phyloP scores from a whole-genome alignment of 2,329 filamentous ascomycete species.

The Cryoendolithus antarcticus region DNA sequence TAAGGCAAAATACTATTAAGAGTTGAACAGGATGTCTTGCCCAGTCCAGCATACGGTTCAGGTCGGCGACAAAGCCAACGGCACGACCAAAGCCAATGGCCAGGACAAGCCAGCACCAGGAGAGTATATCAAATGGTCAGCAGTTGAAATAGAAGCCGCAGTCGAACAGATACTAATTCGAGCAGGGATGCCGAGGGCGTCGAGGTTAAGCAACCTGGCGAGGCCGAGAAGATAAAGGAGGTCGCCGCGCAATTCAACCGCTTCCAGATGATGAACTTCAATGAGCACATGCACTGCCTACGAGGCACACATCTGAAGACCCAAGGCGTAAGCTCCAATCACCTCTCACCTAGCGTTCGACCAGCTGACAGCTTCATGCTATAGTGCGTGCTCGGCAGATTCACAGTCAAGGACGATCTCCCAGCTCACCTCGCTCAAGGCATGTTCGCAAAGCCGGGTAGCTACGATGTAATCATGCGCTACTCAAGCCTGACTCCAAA shows the following conservation, averaged over 20 bases:
- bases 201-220: constrained; percentile 18
- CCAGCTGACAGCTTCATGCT: neutral
- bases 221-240: constrained; percentile 25
- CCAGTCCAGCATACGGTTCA: constrained; percentile 10
- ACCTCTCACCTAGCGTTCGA: neutral
- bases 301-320: constrained; percentile 27
- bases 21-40: constrained; percentile 6
- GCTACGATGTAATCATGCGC: constrained; percentile 25
- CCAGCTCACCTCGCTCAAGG: constrained; percentile 25
- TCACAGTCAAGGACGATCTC: constrained; percentile 22
- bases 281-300: constrained; percentile 25
- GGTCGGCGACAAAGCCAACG: constrained; percentile 10
- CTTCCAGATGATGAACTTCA: constrained; percentile 30
- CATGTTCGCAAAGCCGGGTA: constrained; percentile 23
- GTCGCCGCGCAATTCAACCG: constrained; percentile 26
- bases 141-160: neutral
- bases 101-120: constrained; percentile 9
- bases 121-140: constrained; percentile 13
- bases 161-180: neutral
- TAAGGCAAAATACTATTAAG: too few relatives aligned
- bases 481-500: constrained; percentile 27
- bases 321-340: constrained; percentile 14
- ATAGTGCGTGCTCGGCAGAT: constrained; percentile 21
- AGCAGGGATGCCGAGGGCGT: constrained; percentile 24
- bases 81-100: constrained; percentile 8